Evolutionary conservation across 345 rosid species (phyloP), one percentile per base, ranked within the genome.

Genomic region (Salix purpurea): DNA sequence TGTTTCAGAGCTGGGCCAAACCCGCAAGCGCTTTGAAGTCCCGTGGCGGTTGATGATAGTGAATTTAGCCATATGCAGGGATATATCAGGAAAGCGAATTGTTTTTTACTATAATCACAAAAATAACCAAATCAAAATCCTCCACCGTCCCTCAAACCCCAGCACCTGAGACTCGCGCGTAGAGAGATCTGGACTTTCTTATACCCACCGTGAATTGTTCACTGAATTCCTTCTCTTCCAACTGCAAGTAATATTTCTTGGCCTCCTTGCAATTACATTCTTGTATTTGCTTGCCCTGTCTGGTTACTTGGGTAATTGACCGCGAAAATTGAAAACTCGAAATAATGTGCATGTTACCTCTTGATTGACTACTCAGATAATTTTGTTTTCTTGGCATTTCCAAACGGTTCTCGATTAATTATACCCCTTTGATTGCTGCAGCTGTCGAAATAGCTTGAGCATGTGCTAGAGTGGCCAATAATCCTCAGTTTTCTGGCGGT

Each of bases 401-500:
- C 14, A 56, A 56, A 10, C 14, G 62, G 6, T 56, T 56, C 62
- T n/a, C 9, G 62, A n/a, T 56, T 56, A 50, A 19, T 56, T 5
- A 16, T 56, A 4, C 23, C 19, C 14, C 67, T 66, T 34, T 69
- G 32, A 61, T 77, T 30, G 36, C 67, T 72, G 64, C 78, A 79
- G 87, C 28, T 30, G 26, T 64, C 65, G 39, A 77, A 79, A 80
- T 28, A 76, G 60, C 69, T 84, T 30, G 68, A 18, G 11, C 68
- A 65, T 77, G 82, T 71, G 64, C 79, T 77, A 71, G 68, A 60
- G 91, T 93, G 98, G 86, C 93, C 68, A 89, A 88, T 78, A 90
- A 88, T 83, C 83, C 90, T 79, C 97, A 85, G 61, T 81, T 91
- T 54, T 85, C 96, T 36, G 90, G 90, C 72, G 61, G 90, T 75